These are phyloP conservation scores for Fusarium liriodendri DNA, from an alignment of 2,329 filamentous ascomycete species.

Conservation along the genomic window DNA sequence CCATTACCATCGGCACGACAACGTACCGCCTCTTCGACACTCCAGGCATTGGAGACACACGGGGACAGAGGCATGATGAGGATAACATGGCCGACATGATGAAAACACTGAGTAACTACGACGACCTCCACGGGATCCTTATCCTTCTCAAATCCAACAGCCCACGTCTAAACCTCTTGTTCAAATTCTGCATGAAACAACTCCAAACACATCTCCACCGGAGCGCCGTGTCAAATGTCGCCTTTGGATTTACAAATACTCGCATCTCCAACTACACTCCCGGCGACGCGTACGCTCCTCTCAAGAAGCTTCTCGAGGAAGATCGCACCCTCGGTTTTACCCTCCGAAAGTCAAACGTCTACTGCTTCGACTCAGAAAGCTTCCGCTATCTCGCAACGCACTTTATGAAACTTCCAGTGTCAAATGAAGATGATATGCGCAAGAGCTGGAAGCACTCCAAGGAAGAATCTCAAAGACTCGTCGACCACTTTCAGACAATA, in stretches of 20 bases:
- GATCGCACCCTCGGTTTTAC: neutral
- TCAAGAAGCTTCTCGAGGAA: slow-evolving; percentile 1
- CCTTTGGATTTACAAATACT: slow-evolving; percentile 30
- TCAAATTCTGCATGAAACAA: slow-evolving; percentile 29
- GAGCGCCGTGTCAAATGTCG: slow-evolving; percentile 24
- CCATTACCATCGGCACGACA: neutral
- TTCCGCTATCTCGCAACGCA: slow-evolving; percentile 10
- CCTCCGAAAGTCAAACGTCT: neutral
- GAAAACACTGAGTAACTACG: slow-evolving; percentile 1
- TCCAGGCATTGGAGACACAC: slow-evolving; percentile 24
- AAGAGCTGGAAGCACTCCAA: slow-evolving; percentile 35
- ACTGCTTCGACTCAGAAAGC: slow-evolving; percentile 34
- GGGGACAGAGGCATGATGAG: slow-evolving; percentile 20
- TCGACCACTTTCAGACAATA: slow-evolving; percentile 1
- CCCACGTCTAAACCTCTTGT: slow-evolving; percentile 1
- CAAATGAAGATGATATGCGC: neutral
- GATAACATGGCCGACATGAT: slow-evolving; percentile 25
- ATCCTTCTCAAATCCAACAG: slow-evolving; percentile 24
- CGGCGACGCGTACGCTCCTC: slow-evolving; percentile 1
- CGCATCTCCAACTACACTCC: neutral
- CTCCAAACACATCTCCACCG: slow-evolving; percentile 18
- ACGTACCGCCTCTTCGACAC: slow-evolving; percentile 26
- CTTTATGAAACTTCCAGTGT: neutral
- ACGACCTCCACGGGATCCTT: slow-evolving; percentile 29
- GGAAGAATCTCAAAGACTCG: slow-evolving; percentile 17